Conservation (phyloP, 768 basidiomycete genomes). For the Lentinula raphanica region DNA sequence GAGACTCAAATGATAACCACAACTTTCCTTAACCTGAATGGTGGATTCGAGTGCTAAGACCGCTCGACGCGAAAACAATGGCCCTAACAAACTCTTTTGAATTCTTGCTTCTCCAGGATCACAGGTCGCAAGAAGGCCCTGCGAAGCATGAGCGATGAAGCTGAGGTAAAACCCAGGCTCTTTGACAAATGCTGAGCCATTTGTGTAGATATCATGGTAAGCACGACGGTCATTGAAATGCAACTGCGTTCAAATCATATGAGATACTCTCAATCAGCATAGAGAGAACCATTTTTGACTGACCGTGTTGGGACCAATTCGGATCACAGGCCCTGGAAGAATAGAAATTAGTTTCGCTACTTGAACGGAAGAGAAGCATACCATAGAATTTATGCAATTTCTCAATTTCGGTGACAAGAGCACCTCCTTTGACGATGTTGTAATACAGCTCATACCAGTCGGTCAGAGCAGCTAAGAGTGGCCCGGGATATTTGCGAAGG, state of each 20-base stretch:
- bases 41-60: constrained; percentile 10
- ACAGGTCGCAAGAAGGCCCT: not conserved
- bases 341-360: not conserved
- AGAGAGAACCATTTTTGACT: constrained; percentile 1
- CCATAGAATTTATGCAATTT: constrained; percentile 22
- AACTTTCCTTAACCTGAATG: constrained; percentile 10
- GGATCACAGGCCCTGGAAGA: constrained; percentile 27
- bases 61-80: constrained; percentile 15
- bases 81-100: constrained; percentile 11
- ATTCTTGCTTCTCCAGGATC: constrained; percentile 11
- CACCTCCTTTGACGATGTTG: constrained; percentile 21
- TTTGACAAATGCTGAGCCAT: constrained; percentile 18
- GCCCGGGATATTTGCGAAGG: constrained; percentile 24
- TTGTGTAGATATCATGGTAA: constrained; percentile 28
- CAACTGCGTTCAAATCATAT: constrained; percentile 20
- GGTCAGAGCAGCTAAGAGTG: constrained; percentile 24
- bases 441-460: constrained; percentile 23
- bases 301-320: constrained; percentile 34
- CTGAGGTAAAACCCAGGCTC: constrained; percentile 8
- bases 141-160: not conserved
- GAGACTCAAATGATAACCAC: not conserved
- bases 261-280: not conserved
- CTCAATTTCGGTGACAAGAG: constrained; percentile 22
- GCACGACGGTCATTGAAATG: constrained; percentile 31
- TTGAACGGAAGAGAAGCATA: constrained; percentile 6